Percentiles rank a stretch among this genome's conserved stretches.
phyloP scores from a whole-genome alignment of 179 eudicot species.

The Patellifolia procumbens region DNA sequence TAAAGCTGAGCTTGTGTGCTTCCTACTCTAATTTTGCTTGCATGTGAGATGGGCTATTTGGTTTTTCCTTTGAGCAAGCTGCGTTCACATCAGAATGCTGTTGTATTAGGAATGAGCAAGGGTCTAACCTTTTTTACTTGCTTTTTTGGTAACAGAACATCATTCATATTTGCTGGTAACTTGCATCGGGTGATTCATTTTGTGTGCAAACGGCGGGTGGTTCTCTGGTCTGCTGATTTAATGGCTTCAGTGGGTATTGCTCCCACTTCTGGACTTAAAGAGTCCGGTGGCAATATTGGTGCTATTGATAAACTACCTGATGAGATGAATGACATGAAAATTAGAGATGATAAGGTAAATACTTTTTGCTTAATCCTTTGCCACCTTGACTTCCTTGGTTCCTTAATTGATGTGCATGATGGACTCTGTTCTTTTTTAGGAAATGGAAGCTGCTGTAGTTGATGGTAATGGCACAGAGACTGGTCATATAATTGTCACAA shows the following conservation, averaged over 20 bases:
- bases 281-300: slow-evolving; percentile 40
- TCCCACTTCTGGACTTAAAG: slow-evolving; percentile 53
- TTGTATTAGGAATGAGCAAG: background rate
- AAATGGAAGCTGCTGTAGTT: slow-evolving; percentile 63
- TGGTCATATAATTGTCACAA: slow-evolving; percentile 82
- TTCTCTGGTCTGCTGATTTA: slow-evolving; percentile 2
- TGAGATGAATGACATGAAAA: slow-evolving; percentile 76
- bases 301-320: slow-evolving; percentile 60
- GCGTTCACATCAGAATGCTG: background rate
- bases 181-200: background rate
- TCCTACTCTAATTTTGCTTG: background rate
- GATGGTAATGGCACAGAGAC: slow-evolving; percentile 79
- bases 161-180: background rate
- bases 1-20: background rate
- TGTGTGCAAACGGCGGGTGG: background rate
- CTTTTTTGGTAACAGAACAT: slow-evolving; percentile 4
- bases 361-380: background rate
- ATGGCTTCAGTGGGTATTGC: slow-evolving; percentile 72
- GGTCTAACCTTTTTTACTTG: background rate
- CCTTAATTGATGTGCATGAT: background rate
- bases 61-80: background rate
- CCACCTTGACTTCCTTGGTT: background rate
- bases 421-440: slow-evolving; percentile 37
- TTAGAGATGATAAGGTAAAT: slow-evolving; percentile 69
- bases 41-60: background rate